Evolutionary conservation across 108 stramenopile genomes (phyloP).

Genomic region (Mediolabrus comicus): DNA sequence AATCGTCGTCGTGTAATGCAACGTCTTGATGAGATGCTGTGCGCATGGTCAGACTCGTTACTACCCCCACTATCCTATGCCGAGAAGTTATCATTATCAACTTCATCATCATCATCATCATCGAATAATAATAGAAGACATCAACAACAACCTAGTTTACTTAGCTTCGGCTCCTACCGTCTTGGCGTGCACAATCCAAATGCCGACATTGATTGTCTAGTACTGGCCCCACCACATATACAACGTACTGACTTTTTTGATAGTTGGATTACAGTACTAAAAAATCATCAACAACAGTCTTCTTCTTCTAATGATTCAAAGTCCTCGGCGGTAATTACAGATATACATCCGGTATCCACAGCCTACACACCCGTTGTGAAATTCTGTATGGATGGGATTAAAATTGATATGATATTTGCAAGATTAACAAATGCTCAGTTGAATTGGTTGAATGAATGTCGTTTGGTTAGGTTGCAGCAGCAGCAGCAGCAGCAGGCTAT

Average conservation of each 20-base stretch:
- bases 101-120: too few species aligned
- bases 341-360: conserved; percentile 61
- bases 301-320: too few species aligned
- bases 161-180: conserved; percentile 71
- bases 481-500: not conserved
- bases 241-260: conserved; percentile 65
- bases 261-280: conserved; percentile 51
- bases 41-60: conserved; percentile 13
- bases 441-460: not conserved
- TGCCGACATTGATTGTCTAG: conserved; percentile 72
- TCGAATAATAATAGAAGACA: not conserved
- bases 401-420: conserved; percentile 78
- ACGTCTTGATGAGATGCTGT: conserved; percentile 29
- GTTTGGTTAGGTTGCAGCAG: not conserved
- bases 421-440: conserved; percentile 25
- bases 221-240: conserved; percentile 50
- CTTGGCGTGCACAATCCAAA: conserved; percentile 69
- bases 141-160: conserved; percentile 4
- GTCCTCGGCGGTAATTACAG: conserved; percentile 23
- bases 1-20: conserved; percentile 36
- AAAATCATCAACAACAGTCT: too few species aligned
- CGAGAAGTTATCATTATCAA: not conserved
- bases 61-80: not conserved
- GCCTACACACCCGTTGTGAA: conserved; percentile 85
- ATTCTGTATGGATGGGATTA: conserved; percentile 58